Evolutionary conservation across 2,329 filamentous ascomycete species (phyloP).

Genomic region (Ceratocystis ficicola): DNA sequence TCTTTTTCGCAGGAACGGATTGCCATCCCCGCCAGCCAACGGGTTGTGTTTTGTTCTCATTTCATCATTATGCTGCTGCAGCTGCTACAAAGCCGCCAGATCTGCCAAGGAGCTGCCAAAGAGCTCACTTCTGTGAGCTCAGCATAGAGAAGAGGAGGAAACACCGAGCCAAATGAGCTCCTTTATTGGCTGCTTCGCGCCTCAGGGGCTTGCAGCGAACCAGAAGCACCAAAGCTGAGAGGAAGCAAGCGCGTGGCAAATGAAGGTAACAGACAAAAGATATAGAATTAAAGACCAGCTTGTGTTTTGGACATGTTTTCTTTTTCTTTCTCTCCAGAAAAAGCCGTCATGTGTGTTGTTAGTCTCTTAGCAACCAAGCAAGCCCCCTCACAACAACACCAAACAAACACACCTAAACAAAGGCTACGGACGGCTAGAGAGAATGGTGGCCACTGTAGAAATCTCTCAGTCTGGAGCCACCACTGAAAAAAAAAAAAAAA

Average conservation of each 20-base stretch:
- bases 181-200: background rate
- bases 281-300: too few relatives aligned
- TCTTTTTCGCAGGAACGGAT: background rate
- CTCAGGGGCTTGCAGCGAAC: background rate
- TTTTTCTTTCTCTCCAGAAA: too few relatives aligned
- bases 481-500: too few relatives aligned
- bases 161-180: background rate
- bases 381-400: background rate
- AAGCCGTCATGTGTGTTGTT: background rate
- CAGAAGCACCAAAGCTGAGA: background rate
- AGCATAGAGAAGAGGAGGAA: background rate
- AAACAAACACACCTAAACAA: background rate
- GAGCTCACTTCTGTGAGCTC: background rate
- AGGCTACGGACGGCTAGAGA: background rate
- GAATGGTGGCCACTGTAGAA: too few relatives aligned
- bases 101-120: background rate
- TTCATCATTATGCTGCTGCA: constrained; percentile 1
- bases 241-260: background rate
- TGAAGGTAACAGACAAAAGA: background rate
- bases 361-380: background rate
- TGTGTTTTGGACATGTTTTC: too few relatives aligned
- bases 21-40: too few relatives aligned
- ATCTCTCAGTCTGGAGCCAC: too few relatives aligned
- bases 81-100: too few relatives aligned
- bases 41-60: background rate